Percentiles rank a stretch among this genome's conserved stretches.
Evolutionary conservation across 768 basidiomycete genomes (phyloP).

Genomic region (Lyophyllum semitale): DNA sequence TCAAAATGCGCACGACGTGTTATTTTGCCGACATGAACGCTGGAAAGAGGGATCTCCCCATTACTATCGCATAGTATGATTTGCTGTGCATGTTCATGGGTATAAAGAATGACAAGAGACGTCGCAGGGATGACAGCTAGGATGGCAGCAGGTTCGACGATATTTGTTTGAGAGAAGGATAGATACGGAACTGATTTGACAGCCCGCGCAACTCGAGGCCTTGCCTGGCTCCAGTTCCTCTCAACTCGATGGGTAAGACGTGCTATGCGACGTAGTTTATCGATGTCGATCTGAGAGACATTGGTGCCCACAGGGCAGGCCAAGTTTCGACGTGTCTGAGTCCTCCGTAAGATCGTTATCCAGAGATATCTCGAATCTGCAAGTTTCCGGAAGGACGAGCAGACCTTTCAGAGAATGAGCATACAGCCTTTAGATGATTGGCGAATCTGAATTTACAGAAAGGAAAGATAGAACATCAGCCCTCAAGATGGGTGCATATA

Average conservation of each 20-base stretch:
- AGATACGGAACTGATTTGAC: constrained; percentile 5
- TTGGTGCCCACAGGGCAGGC: constrained; percentile 11
- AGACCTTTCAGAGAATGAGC: constrained; percentile 7
- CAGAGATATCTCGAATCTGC: constrained; percentile 11
- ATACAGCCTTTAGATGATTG: background rate
- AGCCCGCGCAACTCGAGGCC: constrained; percentile 8
- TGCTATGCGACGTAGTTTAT: constrained; percentile 7
- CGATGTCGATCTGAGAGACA: constrained; percentile 7
- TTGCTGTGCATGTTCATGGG: background rate
- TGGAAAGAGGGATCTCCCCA: background rate
- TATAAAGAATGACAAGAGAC: constrained; percentile 7
- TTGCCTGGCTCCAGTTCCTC: constrained; percentile 9
- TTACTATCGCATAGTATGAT: constrained; percentile 4
- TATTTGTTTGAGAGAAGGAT: background rate
- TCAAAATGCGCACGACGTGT: constrained; percentile 3
- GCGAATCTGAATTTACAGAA: background rate
- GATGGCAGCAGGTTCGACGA: background rate
- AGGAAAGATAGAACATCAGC: constrained; percentile 11
- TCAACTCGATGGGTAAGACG: constrained; percentile 7
- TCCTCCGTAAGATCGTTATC: constrained; percentile 11
- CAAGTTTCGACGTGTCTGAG: background rate
- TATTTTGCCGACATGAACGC: background rate
- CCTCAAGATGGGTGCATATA: constrained; percentile 6
- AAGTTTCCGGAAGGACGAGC: constrained; percentile 12
- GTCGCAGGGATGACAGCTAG: constrained; percentile 16